phyloP scores from a whole-genome alignment of 2,329 filamentous ascomycete species.

The Phialophora macrospora region DNA sequence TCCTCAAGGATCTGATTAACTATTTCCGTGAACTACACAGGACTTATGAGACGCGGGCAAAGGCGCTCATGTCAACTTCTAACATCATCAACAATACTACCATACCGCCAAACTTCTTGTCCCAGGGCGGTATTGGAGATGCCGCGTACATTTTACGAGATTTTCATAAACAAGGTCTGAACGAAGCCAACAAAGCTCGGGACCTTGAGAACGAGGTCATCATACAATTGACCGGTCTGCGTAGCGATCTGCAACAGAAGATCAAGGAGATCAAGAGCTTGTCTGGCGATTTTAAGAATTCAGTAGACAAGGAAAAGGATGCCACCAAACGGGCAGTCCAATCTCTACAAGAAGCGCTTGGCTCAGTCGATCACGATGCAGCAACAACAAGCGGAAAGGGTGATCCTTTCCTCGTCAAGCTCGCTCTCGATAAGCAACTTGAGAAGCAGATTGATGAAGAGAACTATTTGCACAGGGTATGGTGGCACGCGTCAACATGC shows the following conservation, averaged over 20 bases:
- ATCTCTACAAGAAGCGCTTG: constrained; percentile 78
- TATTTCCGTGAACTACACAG: constrained; percentile 92
- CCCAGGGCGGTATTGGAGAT: constrained; percentile 83
- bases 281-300: constrained; percentile 94
- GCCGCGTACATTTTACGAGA: constrained; percentile 78
- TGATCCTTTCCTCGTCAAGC: constrained; percentile 85
- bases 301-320: constrained; percentile 93
- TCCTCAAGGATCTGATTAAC: constrained; percentile 89
- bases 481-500: constrained; percentile 42
- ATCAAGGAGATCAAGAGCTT: constrained; percentile 98
- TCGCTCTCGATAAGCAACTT: constrained; percentile 86
- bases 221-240: constrained; percentile 78
- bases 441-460: constrained; percentile 95
- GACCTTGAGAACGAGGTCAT: constrained; percentile 94
- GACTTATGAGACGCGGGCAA: constrained; percentile 84
- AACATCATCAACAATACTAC: constrained; percentile 82
- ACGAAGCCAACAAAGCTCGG: constrained; percentile 83
- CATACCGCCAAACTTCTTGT: constrained; percentile 75
- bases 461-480: constrained; percentile 89
- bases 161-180: constrained; percentile 79
- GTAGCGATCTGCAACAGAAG: constrained; percentile 90
- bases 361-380: constrained; percentile 77
- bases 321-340: constrained; percentile 77
- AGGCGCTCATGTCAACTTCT: constrained; percentile 79
- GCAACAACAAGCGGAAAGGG: constrained; percentile 78